Evolutionary conservation across 805 yeast species (phyloP).

Genomic region (Kuraishia ogatae): DNA sequence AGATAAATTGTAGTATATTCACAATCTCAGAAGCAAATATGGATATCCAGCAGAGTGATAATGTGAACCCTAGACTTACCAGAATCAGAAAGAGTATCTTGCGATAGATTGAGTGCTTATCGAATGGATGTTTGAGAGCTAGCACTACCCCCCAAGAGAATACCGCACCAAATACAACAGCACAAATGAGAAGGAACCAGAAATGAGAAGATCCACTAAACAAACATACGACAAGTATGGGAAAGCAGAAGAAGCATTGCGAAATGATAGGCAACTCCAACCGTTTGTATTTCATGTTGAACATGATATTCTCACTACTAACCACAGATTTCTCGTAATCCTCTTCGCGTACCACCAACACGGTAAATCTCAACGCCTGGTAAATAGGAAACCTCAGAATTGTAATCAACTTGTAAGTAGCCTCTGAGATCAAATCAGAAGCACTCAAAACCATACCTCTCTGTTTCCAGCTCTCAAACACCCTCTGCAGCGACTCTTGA

Average conservation of each 20-base stretch:
- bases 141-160: background rate
- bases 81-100: constrained; percentile 6
- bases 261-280: background rate
- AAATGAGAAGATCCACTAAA: background rate
- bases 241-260: background rate
- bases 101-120: background rate
- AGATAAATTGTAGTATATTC: constrained; percentile 49
- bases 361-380: background rate
- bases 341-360: background rate
- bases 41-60: constrained; percentile 64
- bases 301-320: background rate
- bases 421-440: background rate
- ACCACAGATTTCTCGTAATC: background rate
- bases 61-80: constrained; percentile 52
- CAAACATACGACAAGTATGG: background rate
- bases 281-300: background rate
- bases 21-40: constrained; percentile 65
- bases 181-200: background rate
- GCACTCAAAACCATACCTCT: background rate
- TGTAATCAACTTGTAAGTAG: background rate
- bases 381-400: background rate
- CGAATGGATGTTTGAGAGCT: background rate
- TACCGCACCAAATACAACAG: background rate
- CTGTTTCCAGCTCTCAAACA: background rate
- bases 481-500: background rate